Percentiles rank a stretch among this genome's conserved stretches.
These are phyloP conservation scores for Kwoniella sp. DNA, from an alignment of 768 basidiomycete species.

Conservation along the genomic window DNA sequence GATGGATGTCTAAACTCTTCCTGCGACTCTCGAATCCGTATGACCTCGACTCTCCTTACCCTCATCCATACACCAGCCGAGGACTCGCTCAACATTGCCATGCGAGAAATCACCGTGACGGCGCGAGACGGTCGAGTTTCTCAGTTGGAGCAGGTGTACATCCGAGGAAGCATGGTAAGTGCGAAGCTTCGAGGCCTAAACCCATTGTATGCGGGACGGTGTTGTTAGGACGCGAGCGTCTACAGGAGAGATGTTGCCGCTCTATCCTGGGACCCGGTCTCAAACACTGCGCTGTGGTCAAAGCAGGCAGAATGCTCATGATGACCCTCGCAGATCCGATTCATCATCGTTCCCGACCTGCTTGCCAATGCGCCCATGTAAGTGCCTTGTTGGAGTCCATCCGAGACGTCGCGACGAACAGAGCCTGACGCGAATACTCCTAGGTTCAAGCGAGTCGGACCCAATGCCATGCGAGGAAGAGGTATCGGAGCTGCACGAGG, in stretches of 20 bases:
- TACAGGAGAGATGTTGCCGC: too few species aligned
- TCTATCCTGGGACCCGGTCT: too few species aligned
- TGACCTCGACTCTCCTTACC: neutral
- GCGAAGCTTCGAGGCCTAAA: too few species aligned
- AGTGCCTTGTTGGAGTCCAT: slow-evolving; percentile 44
- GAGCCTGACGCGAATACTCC: neutral
- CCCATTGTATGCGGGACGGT: too few species aligned
- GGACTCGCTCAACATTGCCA: slow-evolving; percentile 93
- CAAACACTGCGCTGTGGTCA: too few species aligned
- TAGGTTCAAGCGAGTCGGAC: slow-evolving; percentile 98
- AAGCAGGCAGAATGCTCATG: too few species aligned
- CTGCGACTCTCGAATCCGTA: neutral
- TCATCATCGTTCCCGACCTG: slow-evolving; percentile 99
- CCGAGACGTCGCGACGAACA: too few species aligned
- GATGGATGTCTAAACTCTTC: neutral
- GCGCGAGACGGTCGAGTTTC: slow-evolving; percentile 97
- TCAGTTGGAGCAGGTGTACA: slow-evolving; percentile 98
- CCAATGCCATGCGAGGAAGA: slow-evolving; percentile 95
- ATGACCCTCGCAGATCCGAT: slow-evolving; percentile 53
- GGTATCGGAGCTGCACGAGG: slow-evolving; percentile 99
- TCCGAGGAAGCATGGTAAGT: slow-evolving; percentile 87
- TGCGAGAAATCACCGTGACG: slow-evolving; percentile 95
- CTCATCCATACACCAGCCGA: slow-evolving; percentile 63
- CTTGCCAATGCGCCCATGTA: slow-evolving; percentile 98
- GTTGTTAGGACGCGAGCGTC: too few species aligned